A percentile compares a stretch with the other conserved stretches of the same genome.
Conservation (phyloP, 1,284 basidiomycete genomes). For the Sporisorium scitamineum region DNA sequence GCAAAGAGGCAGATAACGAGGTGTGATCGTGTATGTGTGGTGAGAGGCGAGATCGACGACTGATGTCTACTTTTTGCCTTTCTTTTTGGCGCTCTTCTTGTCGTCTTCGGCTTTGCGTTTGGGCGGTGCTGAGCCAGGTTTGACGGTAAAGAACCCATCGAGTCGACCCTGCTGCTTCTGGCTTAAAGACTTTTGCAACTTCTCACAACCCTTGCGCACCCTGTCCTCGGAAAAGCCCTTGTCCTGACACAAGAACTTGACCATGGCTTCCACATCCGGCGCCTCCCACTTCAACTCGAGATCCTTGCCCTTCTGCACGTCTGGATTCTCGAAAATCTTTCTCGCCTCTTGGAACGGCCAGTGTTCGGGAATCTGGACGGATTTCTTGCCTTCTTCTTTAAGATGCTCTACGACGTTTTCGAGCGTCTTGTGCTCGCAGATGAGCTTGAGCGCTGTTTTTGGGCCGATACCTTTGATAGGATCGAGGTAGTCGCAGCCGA, state of each 20-base stretch:
- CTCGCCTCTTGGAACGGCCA: conserved; percentile 98
- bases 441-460: conserved; percentile 92
- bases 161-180: conserved; percentile 95
- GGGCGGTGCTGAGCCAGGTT: conserved; percentile 18
- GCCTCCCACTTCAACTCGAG: conserved; percentile 96
- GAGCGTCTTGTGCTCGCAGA: conserved; percentile 87
- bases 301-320: conserved; percentile 85
- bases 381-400: conserved; percentile 67
- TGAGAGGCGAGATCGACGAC: too few species aligned
- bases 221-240: conserved; percentile 99
- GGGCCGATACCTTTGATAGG: conserved; percentile 95
- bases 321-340: conserved; percentile 86
- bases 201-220: conserved; percentile 93
- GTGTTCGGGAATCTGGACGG: conserved; percentile 81
- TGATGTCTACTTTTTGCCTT: conserved; percentile 43
- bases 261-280: conserved; percentile 92
- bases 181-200: conserved; percentile 85
- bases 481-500: conserved; percentile 98
- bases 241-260: conserved; percentile 92
- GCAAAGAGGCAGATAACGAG: neutral
- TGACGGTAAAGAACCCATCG: conserved; percentile 84
- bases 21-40: neutral
- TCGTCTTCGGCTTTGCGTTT: conserved; percentile 48
- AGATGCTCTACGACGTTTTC: conserved; percentile 84
- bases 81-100: conserved; percentile 43